Evolutionary conservation across 345 rosid species (phyloP).

Genomic region (Moringa oleifera): DNA sequence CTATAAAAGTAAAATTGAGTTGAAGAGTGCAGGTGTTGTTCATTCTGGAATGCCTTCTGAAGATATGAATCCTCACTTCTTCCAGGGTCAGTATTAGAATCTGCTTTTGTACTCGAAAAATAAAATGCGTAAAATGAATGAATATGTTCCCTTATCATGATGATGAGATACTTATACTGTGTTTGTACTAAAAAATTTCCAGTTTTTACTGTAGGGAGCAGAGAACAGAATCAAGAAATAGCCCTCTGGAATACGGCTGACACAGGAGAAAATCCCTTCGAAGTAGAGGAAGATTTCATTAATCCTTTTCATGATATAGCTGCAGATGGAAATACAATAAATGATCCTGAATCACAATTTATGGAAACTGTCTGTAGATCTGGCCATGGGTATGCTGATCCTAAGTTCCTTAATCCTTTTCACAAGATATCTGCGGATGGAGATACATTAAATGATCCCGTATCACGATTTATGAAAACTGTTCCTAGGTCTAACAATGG

Average conservation of each 20-base stretch:
- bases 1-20: constrained; percentile 12
- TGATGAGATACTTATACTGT: constrained; percentile 1
- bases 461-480: constrained; percentile 58
- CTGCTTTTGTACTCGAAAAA: not conserved
- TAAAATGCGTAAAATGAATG: not conserved
- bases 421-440: constrained; percentile 1
- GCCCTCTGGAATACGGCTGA: constrained; percentile 26
- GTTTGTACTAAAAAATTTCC: constrained; percentile 3
- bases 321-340: constrained; percentile 13
- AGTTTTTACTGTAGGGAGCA: constrained; percentile 22
- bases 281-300: constrained; percentile 18
- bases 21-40: constrained; percentile 11
- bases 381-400: constrained; percentile 22
- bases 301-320: constrained; percentile 23
- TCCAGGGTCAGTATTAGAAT: constrained; percentile 18
- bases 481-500: constrained; percentile 33
- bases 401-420: too few species aligned
- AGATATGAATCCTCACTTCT: constrained; percentile 12
- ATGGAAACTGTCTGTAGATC: constrained; percentile 49
- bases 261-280: constrained; percentile 8
- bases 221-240: constrained; percentile 9
- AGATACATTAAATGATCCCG: constrained; percentile 36
- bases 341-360: constrained; percentile 56
- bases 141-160: not conserved
- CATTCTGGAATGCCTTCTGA: constrained; percentile 20